phyloP scores from a whole-genome alignment of 2,329 filamentous ascomycete species.

The Rosellinia necatrix region DNA sequence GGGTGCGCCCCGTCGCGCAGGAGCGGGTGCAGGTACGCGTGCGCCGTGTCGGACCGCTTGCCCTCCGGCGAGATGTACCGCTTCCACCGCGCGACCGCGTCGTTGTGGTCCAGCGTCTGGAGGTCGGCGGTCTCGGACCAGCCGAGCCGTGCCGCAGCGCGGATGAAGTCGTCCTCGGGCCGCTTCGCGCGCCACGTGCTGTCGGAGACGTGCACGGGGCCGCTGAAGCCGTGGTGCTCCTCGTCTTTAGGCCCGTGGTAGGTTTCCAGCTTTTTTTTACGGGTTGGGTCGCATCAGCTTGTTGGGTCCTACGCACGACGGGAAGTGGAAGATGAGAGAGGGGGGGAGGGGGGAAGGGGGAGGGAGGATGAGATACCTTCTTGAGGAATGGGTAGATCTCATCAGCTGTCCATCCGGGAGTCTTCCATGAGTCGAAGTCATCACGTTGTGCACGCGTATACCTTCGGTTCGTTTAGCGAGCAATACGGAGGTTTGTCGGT shows the following conservation, averaged over 20 bases:
- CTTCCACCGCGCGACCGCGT: slow-evolving; percentile 39
- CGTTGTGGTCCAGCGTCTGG: slow-evolving; percentile 50
- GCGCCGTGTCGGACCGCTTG: slow-evolving; percentile 37
- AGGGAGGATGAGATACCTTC: slow-evolving; percentile 47
- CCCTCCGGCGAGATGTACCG: slow-evolving; percentile 36
- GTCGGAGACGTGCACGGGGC: slow-evolving; percentile 54
- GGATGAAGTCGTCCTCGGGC: slow-evolving; percentile 52
- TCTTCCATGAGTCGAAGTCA: slow-evolving; percentile 42
- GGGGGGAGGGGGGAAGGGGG: no score
- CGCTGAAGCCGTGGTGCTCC: slow-evolving; percentile 51
- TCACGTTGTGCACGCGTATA: slow-evolving; percentile 42
- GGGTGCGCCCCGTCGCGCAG: slow-evolving; percentile 38
- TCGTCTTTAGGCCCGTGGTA: slow-evolving; percentile 45
- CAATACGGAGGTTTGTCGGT: not conserved
- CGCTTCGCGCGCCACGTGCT: slow-evolving; percentile 48
- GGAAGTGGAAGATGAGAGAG: not conserved
- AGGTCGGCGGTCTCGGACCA: slow-evolving; percentile 55
- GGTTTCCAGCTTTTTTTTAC: slow-evolving; percentile 36
- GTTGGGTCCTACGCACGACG: not conserved
- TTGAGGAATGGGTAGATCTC: slow-evolving; percentile 55
- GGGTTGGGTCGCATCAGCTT: slow-evolving; percentile 2
- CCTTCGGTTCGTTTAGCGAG: slow-evolving; percentile 24
- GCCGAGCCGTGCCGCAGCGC: slow-evolving; percentile 50
- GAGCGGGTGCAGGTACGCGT: slow-evolving; percentile 36
- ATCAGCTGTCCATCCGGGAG: slow-evolving; percentile 38